Conservation (phyloP, 768 basidiomycete species). For the Tulasnella sp. region DNA sequence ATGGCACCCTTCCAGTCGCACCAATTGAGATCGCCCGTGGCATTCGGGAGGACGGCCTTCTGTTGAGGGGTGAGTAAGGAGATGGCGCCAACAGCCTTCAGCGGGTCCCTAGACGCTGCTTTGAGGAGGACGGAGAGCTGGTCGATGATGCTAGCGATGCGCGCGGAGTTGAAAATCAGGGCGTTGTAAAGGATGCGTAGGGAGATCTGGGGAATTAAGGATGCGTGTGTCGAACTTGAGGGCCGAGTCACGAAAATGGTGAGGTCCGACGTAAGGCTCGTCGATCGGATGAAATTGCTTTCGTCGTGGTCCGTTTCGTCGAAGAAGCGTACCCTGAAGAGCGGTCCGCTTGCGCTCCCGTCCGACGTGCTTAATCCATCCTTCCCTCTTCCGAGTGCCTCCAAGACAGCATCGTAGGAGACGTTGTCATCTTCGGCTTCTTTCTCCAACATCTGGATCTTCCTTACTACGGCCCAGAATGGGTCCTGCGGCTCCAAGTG, state of each 20-base stretch:
- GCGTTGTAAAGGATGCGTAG: constrained; percentile 92
- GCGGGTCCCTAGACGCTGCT: constrained; percentile 62
- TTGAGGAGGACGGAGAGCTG: constrained; percentile 78
- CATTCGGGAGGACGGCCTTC: constrained; percentile 67
- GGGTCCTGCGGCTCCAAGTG: constrained; percentile 79
- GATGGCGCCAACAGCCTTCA: constrained; percentile 69
- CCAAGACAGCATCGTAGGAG: constrained; percentile 72
- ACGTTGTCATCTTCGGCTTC: constrained; percentile 79
- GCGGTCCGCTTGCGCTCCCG: constrained; percentile 46
- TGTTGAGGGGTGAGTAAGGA: constrained; percentile 74
- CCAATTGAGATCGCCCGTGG: constrained; percentile 88
- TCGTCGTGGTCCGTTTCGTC: constrained; percentile 77
- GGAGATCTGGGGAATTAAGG: constrained; percentile 69
- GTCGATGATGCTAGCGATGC: constrained; percentile 75
- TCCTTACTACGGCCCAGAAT: constrained; percentile 82
- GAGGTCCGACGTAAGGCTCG: constrained; percentile 84
- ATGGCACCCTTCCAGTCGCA: constrained; percentile 97
- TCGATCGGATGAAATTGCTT: constrained; percentile 70
- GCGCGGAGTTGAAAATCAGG: constrained; percentile 74
- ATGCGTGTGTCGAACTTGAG: constrained; percentile 59
- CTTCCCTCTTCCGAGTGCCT: constrained; percentile 61
- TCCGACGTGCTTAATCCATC: constrained; percentile 49
- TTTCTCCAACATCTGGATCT: constrained; percentile 76
- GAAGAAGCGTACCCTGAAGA: constrained; percentile 96
- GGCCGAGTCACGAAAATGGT: constrained; percentile 83